phyloP scores from a whole-genome alignment of 225 moss, liverwort and hornwort genomes.

The Asterella californica region DNA sequence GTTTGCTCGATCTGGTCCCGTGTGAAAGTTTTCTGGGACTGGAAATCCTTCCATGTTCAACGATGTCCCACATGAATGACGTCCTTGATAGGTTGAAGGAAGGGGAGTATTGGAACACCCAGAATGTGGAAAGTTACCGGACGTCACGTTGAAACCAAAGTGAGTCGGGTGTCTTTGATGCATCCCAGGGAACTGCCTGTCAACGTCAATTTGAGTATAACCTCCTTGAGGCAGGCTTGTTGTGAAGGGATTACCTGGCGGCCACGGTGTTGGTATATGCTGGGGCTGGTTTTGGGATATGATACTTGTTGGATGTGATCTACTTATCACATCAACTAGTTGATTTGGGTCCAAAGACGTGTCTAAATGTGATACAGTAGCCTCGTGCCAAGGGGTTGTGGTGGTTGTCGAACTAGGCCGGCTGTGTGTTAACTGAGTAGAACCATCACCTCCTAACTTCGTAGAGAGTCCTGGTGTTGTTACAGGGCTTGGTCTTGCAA shows the following conservation, averaged over 20 bases:
- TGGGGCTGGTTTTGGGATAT: conserved; percentile 20
- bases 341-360: conserved; percentile 37
- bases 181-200: conserved; percentile 1
- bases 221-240: conserved; percentile 8
- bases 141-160: conserved; percentile 6
- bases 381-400: background rate
- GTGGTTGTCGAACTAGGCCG: background rate
- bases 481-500: conserved; percentile 47
- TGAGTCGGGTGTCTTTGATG: conserved; percentile 11
- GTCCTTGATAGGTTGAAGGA: conserved; percentile 1
- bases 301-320: conserved; percentile 28
- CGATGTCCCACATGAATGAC: background rate
- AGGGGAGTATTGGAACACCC: conserved; percentile 7
- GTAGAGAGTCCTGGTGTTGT: conserved; percentile 8
- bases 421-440: background rate
- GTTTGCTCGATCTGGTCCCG: background rate
- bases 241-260: conserved; percentile 9
- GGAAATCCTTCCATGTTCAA: conserved; percentile 3
- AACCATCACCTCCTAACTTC: conserved; percentile 27
- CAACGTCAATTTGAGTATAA: conserved; percentile 13
- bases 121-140: conserved; percentile 17
- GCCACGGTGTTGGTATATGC: conserved; percentile 29
- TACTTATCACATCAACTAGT: conserved; percentile 25
- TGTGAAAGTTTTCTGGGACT: background rate
- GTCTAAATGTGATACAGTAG: background rate